Percentiles rank a stretch among this genome's conserved stretches.
Evolutionary conservation across 495 filamentous ascomycete species (phyloP).

Genomic region (Trichoderma erinaceum): DNA sequence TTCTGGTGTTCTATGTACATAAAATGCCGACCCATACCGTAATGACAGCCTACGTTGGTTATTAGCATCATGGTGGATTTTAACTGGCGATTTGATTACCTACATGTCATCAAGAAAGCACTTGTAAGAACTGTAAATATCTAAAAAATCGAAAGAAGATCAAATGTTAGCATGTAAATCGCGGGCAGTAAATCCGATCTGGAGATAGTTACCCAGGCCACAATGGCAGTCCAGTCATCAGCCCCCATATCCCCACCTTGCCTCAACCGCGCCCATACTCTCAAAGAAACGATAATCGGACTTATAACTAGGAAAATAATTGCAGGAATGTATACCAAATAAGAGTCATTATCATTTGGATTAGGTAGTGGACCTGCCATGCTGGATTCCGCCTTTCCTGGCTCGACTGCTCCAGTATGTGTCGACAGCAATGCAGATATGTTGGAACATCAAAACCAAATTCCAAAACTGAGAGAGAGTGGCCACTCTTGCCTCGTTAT

Average conservation of each 20-base stretch:
- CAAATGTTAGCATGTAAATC: not conserved
- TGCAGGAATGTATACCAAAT: not conserved
- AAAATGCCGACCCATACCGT: not conserved
- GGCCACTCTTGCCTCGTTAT: not conserved
- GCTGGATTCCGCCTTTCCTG: not conserved
- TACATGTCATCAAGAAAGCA: not conserved
- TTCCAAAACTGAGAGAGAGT: not conserved
- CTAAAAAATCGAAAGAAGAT: not conserved
- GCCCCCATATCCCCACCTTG: not conserved
- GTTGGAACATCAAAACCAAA: not conserved
- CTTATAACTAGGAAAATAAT: not conserved
- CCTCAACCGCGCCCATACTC: not conserved
- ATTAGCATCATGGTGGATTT: not conserved
- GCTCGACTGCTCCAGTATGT: not conserved
- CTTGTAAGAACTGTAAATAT: not conserved
- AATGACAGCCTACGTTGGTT: not conserved
- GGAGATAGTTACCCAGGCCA: not conserved
- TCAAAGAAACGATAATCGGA: not conserved
- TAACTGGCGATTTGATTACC: not conserved
- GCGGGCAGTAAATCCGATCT: not conserved
- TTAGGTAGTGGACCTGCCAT: not conserved
- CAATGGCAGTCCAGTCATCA: constrained; percentile 9
- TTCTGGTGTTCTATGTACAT: not conserved
- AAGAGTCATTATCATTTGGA: not conserved
- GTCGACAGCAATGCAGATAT: not conserved